Base-by-base conservation (phyloP, 495 filamentous ascomycete species). In the Choiromyces venosus region DNA sequence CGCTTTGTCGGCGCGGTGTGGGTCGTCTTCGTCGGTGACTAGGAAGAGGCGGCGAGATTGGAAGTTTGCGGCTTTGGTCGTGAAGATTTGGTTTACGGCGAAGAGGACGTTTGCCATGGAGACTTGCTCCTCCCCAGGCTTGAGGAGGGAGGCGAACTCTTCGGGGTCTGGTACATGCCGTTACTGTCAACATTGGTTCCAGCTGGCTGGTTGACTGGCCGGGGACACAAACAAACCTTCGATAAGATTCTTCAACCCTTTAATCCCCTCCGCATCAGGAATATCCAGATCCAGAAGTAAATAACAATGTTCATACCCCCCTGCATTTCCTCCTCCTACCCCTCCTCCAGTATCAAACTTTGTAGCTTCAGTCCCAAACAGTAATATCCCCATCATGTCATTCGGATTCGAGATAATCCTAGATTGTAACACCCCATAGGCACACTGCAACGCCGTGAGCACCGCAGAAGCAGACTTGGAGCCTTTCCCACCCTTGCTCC, bases 341-440 rank as follows among this genome's bases (percentile, higher is more conserved):
- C 83, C 84, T 66, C 91, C 88, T 70, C 91, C 91, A 29, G 88
- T 87, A 68, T 89, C 87, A 78, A 96, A 94, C 77, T 91, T 94
- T 25, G 93, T 91, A 80, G 92, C 87, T 81, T 96, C 86, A 0
- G 94, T 98, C 18, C 93, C 93, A 74, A 95, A 98, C 10, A 99
- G 87, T n/a, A 99, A 82, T 12, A 99, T 90, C 4, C 94, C 94
- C 85, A 99, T 97, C 94, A 97, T 96, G 77, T 98, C 95, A 80
- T 90, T 92, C 0, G 96, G 96, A 75, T 94, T 94, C 3, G 93
- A 93, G 79, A 99, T 97, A 78, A 99, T 97, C 72, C 96, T 90
- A 83, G 97, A 94, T 83, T 97, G 94, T 91, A 98, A 97, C 70
- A 99, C 86, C 70, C 91, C 87, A 78, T 97, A 96, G 69, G 96